phyloP scores from a whole-genome alignment of 129 eudicot genomes.

The Daucus carota region DH1_v3.0 NC_030384.2:40503001-40503500 shows the following conservation, averaged over 20 bases:
- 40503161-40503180: neutral
- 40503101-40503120: too few species aligned
- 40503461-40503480: slow-evolving; percentile 61
- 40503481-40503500: slow-evolving; percentile 86
- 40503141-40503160: too few species aligned
- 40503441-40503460: slow-evolving; percentile 68
- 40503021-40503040: slow-evolving; percentile 81
- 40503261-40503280: neutral
- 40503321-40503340: neutral
- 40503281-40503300: neutral
- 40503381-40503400: neutral
- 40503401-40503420: too few species aligned
- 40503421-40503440: slow-evolving; percentile 66
- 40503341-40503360: neutral
- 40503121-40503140: too few species aligned
- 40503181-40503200: neutral
- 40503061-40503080: neutral
- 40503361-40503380: neutral
- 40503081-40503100: too few species aligned
- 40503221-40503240: neutral
- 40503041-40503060: neutral
- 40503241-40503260: neutral
- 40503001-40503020: slow-evolving; percentile 85
- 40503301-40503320: neutral
- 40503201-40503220: neutral